These are phyloP conservation scores for Ganoderma sinense DNA, from an alignment of 1,284 basidiomycete genomes.

Conservation along the genomic window DNA sequence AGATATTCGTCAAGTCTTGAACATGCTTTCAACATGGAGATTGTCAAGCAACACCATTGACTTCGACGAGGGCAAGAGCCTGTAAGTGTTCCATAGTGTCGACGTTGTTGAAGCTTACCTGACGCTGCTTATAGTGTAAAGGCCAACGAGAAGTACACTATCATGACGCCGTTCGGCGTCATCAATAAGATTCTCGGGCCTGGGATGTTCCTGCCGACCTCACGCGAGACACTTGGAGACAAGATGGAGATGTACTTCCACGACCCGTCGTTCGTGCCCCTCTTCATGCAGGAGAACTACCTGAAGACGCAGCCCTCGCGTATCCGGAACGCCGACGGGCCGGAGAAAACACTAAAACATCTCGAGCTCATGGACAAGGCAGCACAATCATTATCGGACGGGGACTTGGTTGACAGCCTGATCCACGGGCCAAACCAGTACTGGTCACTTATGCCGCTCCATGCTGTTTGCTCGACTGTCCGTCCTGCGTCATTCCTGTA, in stretches of 20 bases:
- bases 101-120: slow-evolving; percentile 6
- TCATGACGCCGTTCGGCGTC: slow-evolving; percentile 92
- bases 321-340: slow-evolving; percentile 65
- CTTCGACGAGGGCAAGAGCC: slow-evolving; percentile 89
- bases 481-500: slow-evolving; percentile 86
- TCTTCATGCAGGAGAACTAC: slow-evolving; percentile 86
- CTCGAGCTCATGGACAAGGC: slow-evolving; percentile 89
- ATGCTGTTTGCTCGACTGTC: slow-evolving; percentile 91
- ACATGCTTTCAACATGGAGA: slow-evolving; percentile 98
- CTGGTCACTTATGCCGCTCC: slow-evolving; percentile 94
- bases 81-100: slow-evolving; percentile 62
- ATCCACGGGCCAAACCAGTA: slow-evolving; percentile 97
- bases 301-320: slow-evolving; percentile 81
- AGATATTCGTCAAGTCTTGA: slow-evolving; percentile 96
- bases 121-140: slow-evolving; percentile 62
- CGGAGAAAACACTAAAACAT: slow-evolving; percentile 72
- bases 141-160: slow-evolving; percentile 91
- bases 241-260: slow-evolving; percentile 98
- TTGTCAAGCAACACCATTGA: slow-evolving; percentile 80
- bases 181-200: slow-evolving; percentile 89
- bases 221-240: slow-evolving; percentile 84
- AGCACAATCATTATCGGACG: slow-evolving; percentile 92
- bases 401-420: slow-evolving; percentile 92
- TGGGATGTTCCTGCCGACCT: slow-evolving; percentile 86
- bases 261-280: slow-evolving; percentile 91